Percentiles rank a stretch among this genome's conserved stretches.
Evolutionary conservation across 1,284 basidiomycete species (phyloP).

Genomic region (Vanrija pseudolonga): DNA sequence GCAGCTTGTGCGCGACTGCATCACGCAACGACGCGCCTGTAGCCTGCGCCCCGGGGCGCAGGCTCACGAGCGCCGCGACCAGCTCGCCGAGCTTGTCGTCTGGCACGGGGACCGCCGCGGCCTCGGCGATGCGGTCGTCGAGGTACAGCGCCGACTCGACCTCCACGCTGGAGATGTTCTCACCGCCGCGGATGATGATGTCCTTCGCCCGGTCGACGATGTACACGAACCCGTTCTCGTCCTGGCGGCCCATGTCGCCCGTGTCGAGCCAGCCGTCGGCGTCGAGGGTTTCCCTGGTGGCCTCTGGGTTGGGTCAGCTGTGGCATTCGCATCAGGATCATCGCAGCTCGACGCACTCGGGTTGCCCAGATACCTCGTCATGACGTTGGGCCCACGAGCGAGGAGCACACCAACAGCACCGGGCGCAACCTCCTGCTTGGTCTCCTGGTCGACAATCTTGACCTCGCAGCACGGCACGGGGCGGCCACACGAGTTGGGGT

Average conservation of each 20-base stretch:
- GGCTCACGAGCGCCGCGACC: constrained; percentile 32
- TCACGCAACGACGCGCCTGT: background rate
- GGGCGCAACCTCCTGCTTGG: constrained; percentile 13
- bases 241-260: constrained; percentile 34
- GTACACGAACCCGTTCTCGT: constrained; percentile 35
- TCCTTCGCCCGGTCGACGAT: constrained; percentile 37
- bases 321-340: no score
- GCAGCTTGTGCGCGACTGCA: constrained; percentile 1
- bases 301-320: background rate
- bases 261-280: constrained; percentile 42
- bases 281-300: constrained; percentile 19
- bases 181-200: constrained; percentile 44
- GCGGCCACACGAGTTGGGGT: constrained; percentile 18
- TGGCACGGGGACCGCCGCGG: constrained; percentile 34
- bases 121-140: constrained; percentile 33
- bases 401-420: constrained; percentile 30
- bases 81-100: constrained; percentile 34
- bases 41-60: constrained; percentile 14
- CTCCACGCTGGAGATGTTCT: constrained; percentile 41
- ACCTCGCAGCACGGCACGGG: constrained; percentile 35
- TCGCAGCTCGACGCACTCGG: constrained; percentile 14
- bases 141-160: constrained; percentile 43
- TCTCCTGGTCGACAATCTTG: constrained; percentile 29
- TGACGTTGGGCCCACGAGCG: constrained; percentile 35
- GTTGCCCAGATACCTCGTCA: constrained; percentile 38